Percentiles rank a stretch among this genome's conserved stretches.
Conservation (phyloP, 129 eudicot species). For the Saussurea involucrata region DNA sequence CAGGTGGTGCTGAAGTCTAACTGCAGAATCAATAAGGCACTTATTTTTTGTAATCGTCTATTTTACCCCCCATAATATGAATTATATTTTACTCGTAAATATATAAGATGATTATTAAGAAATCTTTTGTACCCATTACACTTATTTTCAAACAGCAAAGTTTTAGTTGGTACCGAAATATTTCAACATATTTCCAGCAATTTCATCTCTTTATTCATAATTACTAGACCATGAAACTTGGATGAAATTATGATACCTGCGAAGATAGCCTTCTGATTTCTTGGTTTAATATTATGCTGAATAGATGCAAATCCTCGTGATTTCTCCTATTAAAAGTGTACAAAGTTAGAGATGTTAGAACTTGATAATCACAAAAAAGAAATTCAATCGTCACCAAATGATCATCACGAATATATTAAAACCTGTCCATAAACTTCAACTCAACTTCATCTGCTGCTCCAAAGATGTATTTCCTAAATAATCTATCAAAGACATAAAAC, state of each 20-base stretch:
- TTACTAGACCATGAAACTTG: neutral
- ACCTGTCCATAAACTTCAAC: constrained; percentile 95
- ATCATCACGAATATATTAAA: neutral
- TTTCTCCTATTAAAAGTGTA: constrained; percentile 59
- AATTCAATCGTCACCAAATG: neutral
- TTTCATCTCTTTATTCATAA: neutral
- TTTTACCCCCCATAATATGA: too few relatives aligned
- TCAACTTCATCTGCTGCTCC: constrained; percentile 99
- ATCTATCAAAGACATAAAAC: constrained; percentile 31
- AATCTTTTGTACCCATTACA: too few relatives aligned
- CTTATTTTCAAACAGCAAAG: too few relatives aligned
- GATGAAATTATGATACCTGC: constrained; percentile 48
- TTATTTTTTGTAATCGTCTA: too few relatives aligned
- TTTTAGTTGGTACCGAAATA: too few relatives aligned
- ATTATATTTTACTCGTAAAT: too few relatives aligned
- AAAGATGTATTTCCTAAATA: constrained; percentile 82
- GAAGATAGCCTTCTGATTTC: constrained; percentile 82
- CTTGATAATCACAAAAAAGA: neutral
- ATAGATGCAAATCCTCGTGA: constrained; percentile 79
- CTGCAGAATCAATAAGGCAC: too few relatives aligned
- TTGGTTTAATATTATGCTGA: constrained; percentile 76
- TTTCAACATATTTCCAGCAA: too few relatives aligned
- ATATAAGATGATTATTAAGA: too few relatives aligned
- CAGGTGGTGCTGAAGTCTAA: too few relatives aligned
- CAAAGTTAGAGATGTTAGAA: neutral